phyloP scores from a whole-genome alignment of 441 rosid genomes.

The Populus hybrid region DNA sequence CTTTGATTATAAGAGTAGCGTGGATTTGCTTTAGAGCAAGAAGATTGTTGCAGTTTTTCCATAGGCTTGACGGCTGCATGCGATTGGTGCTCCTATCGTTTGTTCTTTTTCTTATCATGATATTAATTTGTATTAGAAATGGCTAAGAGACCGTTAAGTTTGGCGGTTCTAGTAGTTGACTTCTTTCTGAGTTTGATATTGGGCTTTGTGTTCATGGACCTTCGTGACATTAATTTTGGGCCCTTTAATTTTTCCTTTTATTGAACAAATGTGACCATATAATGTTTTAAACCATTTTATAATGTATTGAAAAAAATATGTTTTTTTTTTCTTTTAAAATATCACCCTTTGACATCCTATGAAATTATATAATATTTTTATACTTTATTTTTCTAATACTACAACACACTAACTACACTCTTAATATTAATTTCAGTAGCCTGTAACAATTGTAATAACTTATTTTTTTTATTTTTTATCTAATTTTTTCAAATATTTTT shows the following conservation, averaged over 20 bases:
- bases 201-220: neutral
- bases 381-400: too few relatives aligned
- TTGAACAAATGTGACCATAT: neutral
- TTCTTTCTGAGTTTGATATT: neutral
- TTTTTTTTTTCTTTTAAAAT: too few relatives aligned
- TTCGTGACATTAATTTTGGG: neutral
- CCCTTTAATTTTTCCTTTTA: neutral
- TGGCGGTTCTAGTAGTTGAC: neutral
- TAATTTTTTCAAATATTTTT: too few relatives aligned
- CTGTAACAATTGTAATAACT: too few relatives aligned
- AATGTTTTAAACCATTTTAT: neutral
- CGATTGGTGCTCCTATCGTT: constrained; percentile 52
- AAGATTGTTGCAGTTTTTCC: constrained; percentile 55
- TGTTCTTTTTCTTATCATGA: constrained; percentile 57
- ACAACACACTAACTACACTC: too few relatives aligned
- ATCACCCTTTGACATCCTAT: neutral
- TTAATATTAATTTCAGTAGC: too few relatives aligned
- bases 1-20: constrained; percentile 46
- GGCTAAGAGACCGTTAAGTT: neutral
- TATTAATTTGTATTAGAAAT: neutral
- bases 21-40: constrained; percentile 63
- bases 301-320: neutral
- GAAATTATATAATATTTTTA: too few relatives aligned
- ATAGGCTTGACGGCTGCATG: constrained; percentile 43
- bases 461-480: too few relatives aligned